Percentiles rank a stretch among this genome's conserved stretches.
Conservation (phyloP, 108 stramenopile genomes). For the Pseudonitzschia delicatissima region DNA sequence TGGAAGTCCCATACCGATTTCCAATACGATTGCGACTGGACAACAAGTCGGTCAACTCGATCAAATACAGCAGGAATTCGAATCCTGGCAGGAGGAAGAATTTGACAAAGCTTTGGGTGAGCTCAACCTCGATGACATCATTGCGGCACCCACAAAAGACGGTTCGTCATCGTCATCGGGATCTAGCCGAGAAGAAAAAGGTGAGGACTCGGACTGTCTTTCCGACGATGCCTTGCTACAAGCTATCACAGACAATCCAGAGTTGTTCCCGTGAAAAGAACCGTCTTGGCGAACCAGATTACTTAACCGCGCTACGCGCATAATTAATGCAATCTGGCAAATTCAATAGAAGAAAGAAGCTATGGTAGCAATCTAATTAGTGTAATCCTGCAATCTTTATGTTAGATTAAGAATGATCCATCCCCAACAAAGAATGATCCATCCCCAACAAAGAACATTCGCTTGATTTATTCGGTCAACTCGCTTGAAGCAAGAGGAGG, state of each 20-base stretch:
- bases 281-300: neutral
- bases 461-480: no score
- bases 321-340: no score
- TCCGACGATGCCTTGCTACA: constrained; percentile 34
- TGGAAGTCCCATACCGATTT: constrained; percentile 22
- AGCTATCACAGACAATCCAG: constrained; percentile 30
- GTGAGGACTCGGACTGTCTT: constrained; percentile 3
- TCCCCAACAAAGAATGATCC: no score
- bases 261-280: constrained; percentile 32
- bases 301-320: neutral
- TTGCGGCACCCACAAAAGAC: neutral
- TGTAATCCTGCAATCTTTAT: no score
- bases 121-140: constrained; percentile 35
- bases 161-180: neutral
- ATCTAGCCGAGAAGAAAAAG: neutral
- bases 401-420: no score
- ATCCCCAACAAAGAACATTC: no score
- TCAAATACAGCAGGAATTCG: constrained; percentile 44
- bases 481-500: no score
- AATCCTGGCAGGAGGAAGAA: constrained; percentile 31
- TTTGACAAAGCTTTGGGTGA: constrained; percentile 51
- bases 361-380: no score
- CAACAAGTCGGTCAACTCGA: constrained; percentile 3
- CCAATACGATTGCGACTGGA: neutral
- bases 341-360: no score